phyloP scores from a whole-genome alignment of 805 yeast genomes.

The Kodamaea fukazawae region DNA sequence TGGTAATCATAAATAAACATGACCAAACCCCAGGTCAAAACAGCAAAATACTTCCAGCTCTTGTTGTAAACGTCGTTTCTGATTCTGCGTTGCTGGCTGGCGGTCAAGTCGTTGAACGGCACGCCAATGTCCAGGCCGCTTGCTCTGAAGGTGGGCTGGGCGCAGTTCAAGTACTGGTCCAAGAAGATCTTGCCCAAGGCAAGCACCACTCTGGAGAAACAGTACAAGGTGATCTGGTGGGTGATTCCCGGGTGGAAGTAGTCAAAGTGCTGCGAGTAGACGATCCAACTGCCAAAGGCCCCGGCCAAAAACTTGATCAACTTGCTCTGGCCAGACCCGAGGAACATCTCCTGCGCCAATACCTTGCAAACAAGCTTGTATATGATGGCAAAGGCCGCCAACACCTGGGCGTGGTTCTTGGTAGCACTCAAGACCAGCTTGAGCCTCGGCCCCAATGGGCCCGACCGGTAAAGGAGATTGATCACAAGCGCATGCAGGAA shows the following conservation, averaged over 20 bases:
- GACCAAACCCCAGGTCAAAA: slow-evolving; percentile 68
- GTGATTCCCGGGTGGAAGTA: slow-evolving; percentile 50
- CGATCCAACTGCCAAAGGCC: slow-evolving; percentile 41
- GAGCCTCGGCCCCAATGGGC: slow-evolving; percentile 46
- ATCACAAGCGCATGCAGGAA: slow-evolving; percentile 66
- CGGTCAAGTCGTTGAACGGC: slow-evolving; percentile 26
- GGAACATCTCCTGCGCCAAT: slow-evolving; percentile 29
- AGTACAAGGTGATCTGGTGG: slow-evolving; percentile 73
- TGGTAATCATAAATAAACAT: slow-evolving; percentile 68
- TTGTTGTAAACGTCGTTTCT: slow-evolving; percentile 19
- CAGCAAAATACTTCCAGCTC: slow-evolving; percentile 59
- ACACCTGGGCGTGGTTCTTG: slow-evolving; percentile 50
- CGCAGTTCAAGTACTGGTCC: slow-evolving; percentile 35
- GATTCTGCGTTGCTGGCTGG: slow-evolving; percentile 33
- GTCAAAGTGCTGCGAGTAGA: slow-evolving; percentile 43
- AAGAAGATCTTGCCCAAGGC: slow-evolving; percentile 56
- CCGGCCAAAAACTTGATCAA: slow-evolving; percentile 39
- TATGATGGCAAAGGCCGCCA: slow-evolving; percentile 54
- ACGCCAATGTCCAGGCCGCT: slow-evolving; percentile 18
- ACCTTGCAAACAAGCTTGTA: slow-evolving; percentile 43
- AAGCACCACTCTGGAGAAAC: slow-evolving; percentile 63
- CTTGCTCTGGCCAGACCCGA: slow-evolving; percentile 29
- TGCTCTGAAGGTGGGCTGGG: slow-evolving; percentile 31
- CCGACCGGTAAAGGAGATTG: slow-evolving; percentile 52
- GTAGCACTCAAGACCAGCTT: slow-evolving; percentile 50